Percentiles rank a stretch among this genome's conserved stretches.
These are phyloP conservation scores for Annulohypoxylon nitens DNA, from an alignment of 495 filamentous ascomycete species.

Conservation along the genomic window DNA sequence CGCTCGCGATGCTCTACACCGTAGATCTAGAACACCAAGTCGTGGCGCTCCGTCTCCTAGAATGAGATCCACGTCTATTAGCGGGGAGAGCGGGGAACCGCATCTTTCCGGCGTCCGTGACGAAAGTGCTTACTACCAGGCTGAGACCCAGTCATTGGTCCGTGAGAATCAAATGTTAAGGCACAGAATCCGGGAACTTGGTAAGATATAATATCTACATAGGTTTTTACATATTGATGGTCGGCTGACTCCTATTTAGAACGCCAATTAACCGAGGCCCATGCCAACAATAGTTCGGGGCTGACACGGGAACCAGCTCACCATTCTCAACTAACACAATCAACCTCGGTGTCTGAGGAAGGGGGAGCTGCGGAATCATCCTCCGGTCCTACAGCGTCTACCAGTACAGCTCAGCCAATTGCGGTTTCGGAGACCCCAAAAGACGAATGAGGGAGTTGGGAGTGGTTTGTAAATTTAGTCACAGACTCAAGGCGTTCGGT, in stretches of 20 bases:
- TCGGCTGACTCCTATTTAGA: slow-evolving; percentile 44
- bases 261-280: slow-evolving; percentile 55
- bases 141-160: slow-evolving; percentile 86
- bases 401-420: slow-evolving; percentile 21
- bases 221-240: not conserved
- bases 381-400: slow-evolving; percentile 16
- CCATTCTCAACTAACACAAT: slow-evolving; percentile 55
- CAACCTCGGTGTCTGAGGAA: slow-evolving; percentile 50
- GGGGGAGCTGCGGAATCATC: slow-evolving; percentile 32
- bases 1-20: slow-evolving; percentile 64
- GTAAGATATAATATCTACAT: slow-evolving; percentile 55
- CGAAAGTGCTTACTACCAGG: slow-evolving; percentile 90
- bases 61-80: slow-evolving; percentile 67
- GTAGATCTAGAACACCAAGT: slow-evolving; percentile 69
- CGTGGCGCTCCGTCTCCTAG: slow-evolving; percentile 67
- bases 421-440: slow-evolving; percentile 28
- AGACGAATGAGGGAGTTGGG: slow-evolving; percentile 31
- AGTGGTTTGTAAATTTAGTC: slow-evolving; percentile 11
- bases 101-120: slow-evolving; percentile 69
- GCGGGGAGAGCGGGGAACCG: slow-evolving; percentile 62
- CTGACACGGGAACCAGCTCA: slow-evolving; percentile 57
- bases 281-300: slow-evolving; percentile 48
- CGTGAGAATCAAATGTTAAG: slow-evolving; percentile 96
- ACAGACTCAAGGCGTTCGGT: slow-evolving; percentile 27
- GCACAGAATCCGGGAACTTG: slow-evolving; percentile 85